Evolutionary conservation across 2,329 filamentous ascomycete genomes (phyloP).

Genomic region (Cladobotryum mycophilum): DNA sequence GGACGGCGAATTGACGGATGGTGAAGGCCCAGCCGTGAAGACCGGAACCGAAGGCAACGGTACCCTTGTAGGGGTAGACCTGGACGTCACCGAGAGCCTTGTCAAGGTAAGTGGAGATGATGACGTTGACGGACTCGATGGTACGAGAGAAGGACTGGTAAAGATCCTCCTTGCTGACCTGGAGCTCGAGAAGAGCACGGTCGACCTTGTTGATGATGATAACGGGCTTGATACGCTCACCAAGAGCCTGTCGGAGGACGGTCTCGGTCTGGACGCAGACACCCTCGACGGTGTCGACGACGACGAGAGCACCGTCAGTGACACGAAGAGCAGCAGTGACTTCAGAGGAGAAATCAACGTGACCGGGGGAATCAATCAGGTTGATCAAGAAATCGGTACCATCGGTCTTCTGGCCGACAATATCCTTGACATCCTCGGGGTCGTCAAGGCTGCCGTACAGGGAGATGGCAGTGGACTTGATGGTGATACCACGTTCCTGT

Average conservation of each 20-base stretch:
- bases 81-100: constrained; percentile 95
- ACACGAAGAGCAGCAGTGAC: constrained; percentile 99
- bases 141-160: constrained; percentile 99
- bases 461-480: constrained; percentile 99
- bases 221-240: constrained; percentile 99
- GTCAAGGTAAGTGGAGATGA: constrained; percentile 98
- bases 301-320: constrained; percentile 98
- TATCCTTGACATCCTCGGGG: constrained; percentile 88
- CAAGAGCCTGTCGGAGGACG: constrained; percentile 95
- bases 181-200: constrained; percentile 96
- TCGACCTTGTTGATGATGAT: constrained; percentile 99
- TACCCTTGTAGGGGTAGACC: constrained; percentile 96
- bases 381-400: constrained; percentile 99
- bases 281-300: constrained; percentile 99
- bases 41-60: constrained; percentile 98
- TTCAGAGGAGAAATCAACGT: constrained; percentile 99
- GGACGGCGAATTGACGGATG: constrained; percentile 89
- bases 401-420: constrained; percentile 77
- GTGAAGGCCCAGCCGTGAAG: constrained; percentile 99
- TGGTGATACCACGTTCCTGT: constrained; percentile 99
- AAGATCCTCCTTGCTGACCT: constrained; percentile 97
- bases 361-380: constrained; percentile 98
- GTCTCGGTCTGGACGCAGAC: constrained; percentile 99
- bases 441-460: constrained; percentile 81
- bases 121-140: constrained; percentile 99